Evolutionary conservation across 1,139 yeast genomes (phyloP).

Genomic region (Sugiyamaella grinbergsii): DNA sequence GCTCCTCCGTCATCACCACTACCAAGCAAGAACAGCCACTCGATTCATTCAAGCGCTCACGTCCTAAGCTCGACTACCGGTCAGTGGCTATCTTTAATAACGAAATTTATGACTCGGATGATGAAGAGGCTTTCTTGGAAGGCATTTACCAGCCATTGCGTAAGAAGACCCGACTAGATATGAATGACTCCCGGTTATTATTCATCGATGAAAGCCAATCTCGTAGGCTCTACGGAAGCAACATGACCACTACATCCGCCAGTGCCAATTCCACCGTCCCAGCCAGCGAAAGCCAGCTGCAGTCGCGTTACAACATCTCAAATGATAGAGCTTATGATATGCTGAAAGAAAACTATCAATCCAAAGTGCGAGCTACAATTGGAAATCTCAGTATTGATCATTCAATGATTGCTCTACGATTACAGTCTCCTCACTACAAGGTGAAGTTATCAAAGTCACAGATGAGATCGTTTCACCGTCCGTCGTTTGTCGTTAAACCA

Average conservation of each 20-base stretch:
- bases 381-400: conserved; percentile 92
- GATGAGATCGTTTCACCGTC: conserved; percentile 79
- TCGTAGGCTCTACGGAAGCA: conserved; percentile 10
- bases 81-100: conserved; percentile 17
- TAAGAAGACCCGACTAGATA: conserved; percentile 60
- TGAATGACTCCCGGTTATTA: conserved; percentile 82
- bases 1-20: background rate
- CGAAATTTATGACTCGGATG: conserved; percentile 49
- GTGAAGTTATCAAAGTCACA: conserved; percentile 71
- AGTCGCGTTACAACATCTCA: conserved; percentile 71
- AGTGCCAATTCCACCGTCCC: conserved; percentile 44
- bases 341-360: conserved; percentile 81
- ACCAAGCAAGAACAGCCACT: background rate
- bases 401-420: conserved; percentile 78
- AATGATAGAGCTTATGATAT: conserved; percentile 86
- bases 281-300: conserved; percentile 51
- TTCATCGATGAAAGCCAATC: conserved; percentile 53
- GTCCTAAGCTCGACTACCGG: conserved; percentile 10
- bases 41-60: background rate
- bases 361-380: conserved; percentile 89
- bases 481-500: conserved; percentile 72
- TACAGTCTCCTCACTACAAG: conserved; percentile 91
- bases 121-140: conserved; percentile 77
- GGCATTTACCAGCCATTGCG: conserved; percentile 55
- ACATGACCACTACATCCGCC: conserved; percentile 3